Conservation (phyloP, 2,329 filamentous ascomycete genomes). For the Neopestalotiopsis clavispora region DNA sequence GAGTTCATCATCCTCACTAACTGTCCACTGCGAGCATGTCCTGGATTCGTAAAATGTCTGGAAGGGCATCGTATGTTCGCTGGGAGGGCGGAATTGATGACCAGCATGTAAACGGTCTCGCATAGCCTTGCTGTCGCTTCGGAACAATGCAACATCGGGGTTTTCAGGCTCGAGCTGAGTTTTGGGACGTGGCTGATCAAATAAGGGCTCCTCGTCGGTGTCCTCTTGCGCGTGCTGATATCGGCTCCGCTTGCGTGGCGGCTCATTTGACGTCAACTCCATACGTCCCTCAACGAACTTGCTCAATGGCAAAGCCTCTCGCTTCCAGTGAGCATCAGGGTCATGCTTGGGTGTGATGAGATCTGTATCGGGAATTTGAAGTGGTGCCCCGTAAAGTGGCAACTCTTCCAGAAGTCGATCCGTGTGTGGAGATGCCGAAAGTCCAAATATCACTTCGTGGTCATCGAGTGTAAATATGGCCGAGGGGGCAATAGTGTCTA, state of each 20-base stretch:
- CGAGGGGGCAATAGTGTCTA: slow-evolving; percentile 67
- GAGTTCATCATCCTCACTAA: slow-evolving; percentile 88
- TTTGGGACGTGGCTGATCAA: slow-evolving; percentile 34
- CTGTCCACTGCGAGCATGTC: slow-evolving; percentile 88
- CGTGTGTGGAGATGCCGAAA: slow-evolving; percentile 74
- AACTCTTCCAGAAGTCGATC: slow-evolving; percentile 81
- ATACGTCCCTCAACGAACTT: slow-evolving; percentile 87
- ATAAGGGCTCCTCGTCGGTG: slow-evolving; percentile 53
- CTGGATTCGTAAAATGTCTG: slow-evolving; percentile 90
- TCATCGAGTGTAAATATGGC: slow-evolving; percentile 83
- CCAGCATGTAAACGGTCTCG: slow-evolving; percentile 88
- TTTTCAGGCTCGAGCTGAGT: slow-evolving; percentile 68
- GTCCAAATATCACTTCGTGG: slow-evolving; percentile 80
- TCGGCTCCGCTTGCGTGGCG: slow-evolving; percentile 78
- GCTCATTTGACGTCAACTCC: slow-evolving; percentile 67
- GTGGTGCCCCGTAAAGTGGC: slow-evolving; percentile 75
- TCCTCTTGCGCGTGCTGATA: slow-evolving; percentile 81
- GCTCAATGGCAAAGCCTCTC: slow-evolving; percentile 80
- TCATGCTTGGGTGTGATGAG: slow-evolving; percentile 62
- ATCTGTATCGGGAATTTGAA: slow-evolving; percentile 63
- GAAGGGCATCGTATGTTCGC: slow-evolving; percentile 88
- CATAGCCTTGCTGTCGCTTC: slow-evolving; percentile 86
- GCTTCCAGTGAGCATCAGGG: slow-evolving; percentile 75
- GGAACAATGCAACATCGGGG: slow-evolving; percentile 83
- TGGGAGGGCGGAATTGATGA: slow-evolving; percentile 91